phyloP scores from a whole-genome alignment of 1,284 basidiomycete species.

The Xerocomus minutiporus region DNA sequence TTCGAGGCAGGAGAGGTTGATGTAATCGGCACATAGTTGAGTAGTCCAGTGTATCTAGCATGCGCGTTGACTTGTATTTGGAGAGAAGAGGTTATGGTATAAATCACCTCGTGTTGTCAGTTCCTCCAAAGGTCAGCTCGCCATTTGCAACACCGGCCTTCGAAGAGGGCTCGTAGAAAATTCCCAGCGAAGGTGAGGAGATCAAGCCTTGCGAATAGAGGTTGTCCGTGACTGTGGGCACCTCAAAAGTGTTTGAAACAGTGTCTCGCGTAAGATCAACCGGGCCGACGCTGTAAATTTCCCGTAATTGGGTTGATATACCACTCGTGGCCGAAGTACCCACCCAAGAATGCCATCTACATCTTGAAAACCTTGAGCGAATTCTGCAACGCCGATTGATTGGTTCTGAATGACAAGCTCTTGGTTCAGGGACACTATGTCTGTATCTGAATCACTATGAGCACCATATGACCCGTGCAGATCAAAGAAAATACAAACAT shows the following conservation, averaged over 20 bases:
- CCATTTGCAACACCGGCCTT: conserved; percentile 42
- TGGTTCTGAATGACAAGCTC: conserved; percentile 36
- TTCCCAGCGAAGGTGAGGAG: conserved; percentile 26
- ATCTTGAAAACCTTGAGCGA: conserved; percentile 34
- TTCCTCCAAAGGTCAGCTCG: conserved; percentile 73
- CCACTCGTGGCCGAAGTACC: not conserved
- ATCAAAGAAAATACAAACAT: conserved; percentile 21
- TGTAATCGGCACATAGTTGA: conserved; percentile 33
- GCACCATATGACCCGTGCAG: not conserved
- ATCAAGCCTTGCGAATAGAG: conserved; percentile 22
- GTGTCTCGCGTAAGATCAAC: conserved; percentile 35
- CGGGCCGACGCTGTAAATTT: conserved; percentile 35
- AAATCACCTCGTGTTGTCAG: conserved; percentile 62
- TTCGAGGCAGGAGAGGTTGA: conserved; percentile 28
- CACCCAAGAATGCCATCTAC: conserved; percentile 43
- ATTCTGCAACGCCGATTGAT: conserved; percentile 41
- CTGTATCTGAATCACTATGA: conserved; percentile 28
- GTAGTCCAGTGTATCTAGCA: conserved; percentile 26
- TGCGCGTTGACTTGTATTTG: conserved; percentile 7
- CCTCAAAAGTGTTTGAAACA: conserved; percentile 17
- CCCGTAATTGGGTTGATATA: not conserved
- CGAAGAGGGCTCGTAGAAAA: conserved; percentile 36
- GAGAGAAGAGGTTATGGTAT: not conserved
- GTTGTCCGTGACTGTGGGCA: conserved; percentile 38
- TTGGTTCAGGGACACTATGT: conserved; percentile 32